These are phyloP conservation scores for Kodamaea laetipori DNA, from an alignment of 805 yeast genomes.

Conservation along the genomic window DNA sequence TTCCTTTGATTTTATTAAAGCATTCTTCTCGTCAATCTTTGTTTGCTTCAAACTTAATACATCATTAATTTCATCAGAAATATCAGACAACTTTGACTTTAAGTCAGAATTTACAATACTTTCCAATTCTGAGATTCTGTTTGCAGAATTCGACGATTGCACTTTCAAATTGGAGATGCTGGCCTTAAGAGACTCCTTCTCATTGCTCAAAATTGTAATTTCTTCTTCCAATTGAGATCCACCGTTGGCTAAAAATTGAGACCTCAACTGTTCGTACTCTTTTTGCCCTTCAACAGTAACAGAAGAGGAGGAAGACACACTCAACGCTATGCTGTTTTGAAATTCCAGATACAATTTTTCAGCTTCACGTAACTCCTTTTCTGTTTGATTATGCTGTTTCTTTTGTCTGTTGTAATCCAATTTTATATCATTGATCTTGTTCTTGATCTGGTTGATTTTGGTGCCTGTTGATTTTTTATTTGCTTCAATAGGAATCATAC, in stretches of 20 bases:
- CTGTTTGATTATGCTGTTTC: constrained; percentile 40
- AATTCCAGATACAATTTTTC: constrained; percentile 33
- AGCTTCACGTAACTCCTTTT: constrained; percentile 51
- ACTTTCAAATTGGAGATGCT: constrained; percentile 25
- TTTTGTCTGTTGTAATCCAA: constrained; percentile 57
- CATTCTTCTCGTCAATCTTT: constrained; percentile 27
- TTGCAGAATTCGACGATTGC: constrained; percentile 39
- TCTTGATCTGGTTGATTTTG: constrained; percentile 49
- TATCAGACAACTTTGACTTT: constrained; percentile 33
- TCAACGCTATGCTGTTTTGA: constrained; percentile 25
- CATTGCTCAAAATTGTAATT: constrained; percentile 41
- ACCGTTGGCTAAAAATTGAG: constrained; percentile 52
- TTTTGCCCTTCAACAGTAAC: constrained; percentile 53
- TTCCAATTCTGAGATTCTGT: constrained; percentile 44
- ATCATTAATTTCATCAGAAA: constrained; percentile 33
- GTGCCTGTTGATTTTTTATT: constrained; percentile 50
- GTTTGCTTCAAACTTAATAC: constrained; percentile 31
- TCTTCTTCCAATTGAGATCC: constrained; percentile 62
- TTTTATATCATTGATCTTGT: constrained; percentile 51
- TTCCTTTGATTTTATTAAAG: constrained; percentile 38
- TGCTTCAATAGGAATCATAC: constrained; percentile 63
- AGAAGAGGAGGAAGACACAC: constrained; percentile 20
- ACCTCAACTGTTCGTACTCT: constrained; percentile 62
- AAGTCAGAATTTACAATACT: constrained; percentile 35
- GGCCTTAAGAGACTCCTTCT: constrained; percentile 44